A percentile compares a stretch with the other conserved stretches of the same genome.
Conservation (phyloP, 805 yeast species). For the Kazachstania martiniae region DNA sequence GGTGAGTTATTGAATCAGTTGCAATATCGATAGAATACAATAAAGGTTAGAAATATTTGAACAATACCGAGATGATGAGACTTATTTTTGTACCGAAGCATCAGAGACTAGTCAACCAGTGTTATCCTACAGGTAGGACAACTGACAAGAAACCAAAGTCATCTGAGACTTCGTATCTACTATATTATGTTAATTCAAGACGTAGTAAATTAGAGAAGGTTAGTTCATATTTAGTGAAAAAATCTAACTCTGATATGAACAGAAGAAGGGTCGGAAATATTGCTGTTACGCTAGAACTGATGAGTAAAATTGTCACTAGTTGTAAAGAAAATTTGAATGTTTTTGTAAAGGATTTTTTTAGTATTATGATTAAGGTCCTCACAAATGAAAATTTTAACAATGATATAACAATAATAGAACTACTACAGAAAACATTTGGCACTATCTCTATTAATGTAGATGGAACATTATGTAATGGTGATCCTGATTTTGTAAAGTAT, state of each 20-base stretch:
- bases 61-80: too few species aligned
- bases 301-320: conserved; percentile 56
- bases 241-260: conserved; percentile 48
- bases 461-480: conserved; percentile 55
- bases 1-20: too few species aligned
- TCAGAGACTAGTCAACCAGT: conserved; percentile 78
- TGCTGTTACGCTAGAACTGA: conserved; percentile 66
- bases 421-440: conserved; percentile 37
- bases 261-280: conserved; percentile 66
- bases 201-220: conserved; percentile 85
- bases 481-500: conserved; percentile 40
- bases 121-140: conserved; percentile 85
- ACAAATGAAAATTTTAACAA: conserved; percentile 30
- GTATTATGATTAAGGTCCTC: conserved; percentile 44
- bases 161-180: conserved; percentile 76
- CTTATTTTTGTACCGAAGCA: conserved; percentile 61
- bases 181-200: conserved; percentile 85
- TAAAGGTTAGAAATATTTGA: too few species aligned
- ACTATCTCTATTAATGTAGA: conserved; percentile 45
- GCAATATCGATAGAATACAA: too few species aligned
- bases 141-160: conserved; percentile 86
- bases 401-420: conserved; percentile 54
- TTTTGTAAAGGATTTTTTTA: conserved; percentile 59
- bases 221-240: conserved; percentile 52
- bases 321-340: conserved; percentile 80